Percentiles rank a stretch among this genome's conserved stretches.
Evolutionary conservation across 371 early-diverging fungal species (phyloP).

Genomic region (Lichtheimia ornata): DNA sequence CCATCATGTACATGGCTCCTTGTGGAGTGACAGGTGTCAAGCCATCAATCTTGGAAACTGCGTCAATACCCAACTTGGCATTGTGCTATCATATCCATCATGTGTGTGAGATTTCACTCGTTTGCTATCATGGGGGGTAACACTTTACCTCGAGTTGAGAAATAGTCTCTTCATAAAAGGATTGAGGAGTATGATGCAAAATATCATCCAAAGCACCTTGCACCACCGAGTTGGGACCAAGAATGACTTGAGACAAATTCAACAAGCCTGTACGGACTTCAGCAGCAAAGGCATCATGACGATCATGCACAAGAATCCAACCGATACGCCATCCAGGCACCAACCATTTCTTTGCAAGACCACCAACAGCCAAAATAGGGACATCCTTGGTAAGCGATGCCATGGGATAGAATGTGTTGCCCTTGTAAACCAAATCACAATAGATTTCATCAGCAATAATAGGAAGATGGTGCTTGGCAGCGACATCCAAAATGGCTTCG

Average conservation of each 20-base stretch:
- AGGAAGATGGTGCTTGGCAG: conserved; percentile 78
- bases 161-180: conserved; percentile 74
- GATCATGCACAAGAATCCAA: conserved; percentile 87
- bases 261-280: conserved; percentile 71
- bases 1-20: conserved; percentile 96
- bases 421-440: conserved; percentile 83
- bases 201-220: conserved; percentile 83
- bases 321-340: conserved; percentile 94
- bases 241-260: conserved; percentile 72
- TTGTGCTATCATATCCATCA: conserved; percentile 44
- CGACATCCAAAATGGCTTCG: conserved; percentile 66
- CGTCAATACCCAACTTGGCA: conserved; percentile 63
- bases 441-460: conserved; percentile 94
- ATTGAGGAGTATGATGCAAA: conserved; percentile 66
- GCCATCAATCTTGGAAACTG: conserved; percentile 72
- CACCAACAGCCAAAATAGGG: conserved; percentile 84
- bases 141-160: conserved; percentile 61
- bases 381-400: conserved; percentile 78
- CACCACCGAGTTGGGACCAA: conserved; percentile 83
- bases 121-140: neutral
- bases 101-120: neutral
- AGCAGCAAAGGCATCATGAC: conserved; percentile 46
- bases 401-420: conserved; percentile 66
- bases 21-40: conserved; percentile 79
- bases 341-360: conserved; percentile 89